These are phyloP conservation scores for Metrosideros polymorpha DNA, from an alignment of 441 rosid species.

Conservation along the genomic window DNA sequence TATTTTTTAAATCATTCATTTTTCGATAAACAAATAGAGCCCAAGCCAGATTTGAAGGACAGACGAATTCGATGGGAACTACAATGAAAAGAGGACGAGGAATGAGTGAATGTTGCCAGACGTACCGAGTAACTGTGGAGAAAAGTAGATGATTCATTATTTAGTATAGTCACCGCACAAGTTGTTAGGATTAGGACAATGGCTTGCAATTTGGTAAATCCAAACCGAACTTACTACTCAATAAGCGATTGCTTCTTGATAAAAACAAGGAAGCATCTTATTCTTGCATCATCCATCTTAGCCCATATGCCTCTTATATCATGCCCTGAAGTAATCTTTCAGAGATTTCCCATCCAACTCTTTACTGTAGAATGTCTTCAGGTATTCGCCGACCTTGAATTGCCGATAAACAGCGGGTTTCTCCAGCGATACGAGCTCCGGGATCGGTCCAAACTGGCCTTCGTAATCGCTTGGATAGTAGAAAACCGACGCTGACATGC, in stretches of 20 bases:
- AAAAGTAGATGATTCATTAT: neutral
- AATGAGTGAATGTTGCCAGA: neutral
- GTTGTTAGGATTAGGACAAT: neutral
- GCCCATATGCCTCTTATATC: neutral
- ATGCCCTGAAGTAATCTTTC: conserved; percentile 14
- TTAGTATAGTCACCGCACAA: neutral
- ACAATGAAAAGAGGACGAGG: neutral
- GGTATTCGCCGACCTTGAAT: conserved; percentile 14
- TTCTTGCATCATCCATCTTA: neutral
- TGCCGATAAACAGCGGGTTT: conserved; percentile 26
- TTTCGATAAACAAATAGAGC: too few relatives aligned
- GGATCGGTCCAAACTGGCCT: conserved; percentile 18
- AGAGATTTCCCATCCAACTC: conserved; percentile 30
- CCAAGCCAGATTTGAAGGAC: neutral
- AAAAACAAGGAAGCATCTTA: neutral
- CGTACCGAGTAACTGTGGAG: neutral
- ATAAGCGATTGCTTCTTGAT: neutral
- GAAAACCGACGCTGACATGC: conserved; percentile 33
- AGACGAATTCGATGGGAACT: neutral
- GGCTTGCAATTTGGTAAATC: neutral
- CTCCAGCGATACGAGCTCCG: conserved; percentile 22
- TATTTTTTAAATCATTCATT: too few relatives aligned
- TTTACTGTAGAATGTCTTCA: conserved; percentile 25
- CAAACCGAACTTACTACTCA: neutral
- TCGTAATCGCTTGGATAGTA: conserved; percentile 25